phyloP scores from a whole-genome alignment of 225 moss, liverwort and hornwort species.

The Marchantia polymorpha region DNA sequence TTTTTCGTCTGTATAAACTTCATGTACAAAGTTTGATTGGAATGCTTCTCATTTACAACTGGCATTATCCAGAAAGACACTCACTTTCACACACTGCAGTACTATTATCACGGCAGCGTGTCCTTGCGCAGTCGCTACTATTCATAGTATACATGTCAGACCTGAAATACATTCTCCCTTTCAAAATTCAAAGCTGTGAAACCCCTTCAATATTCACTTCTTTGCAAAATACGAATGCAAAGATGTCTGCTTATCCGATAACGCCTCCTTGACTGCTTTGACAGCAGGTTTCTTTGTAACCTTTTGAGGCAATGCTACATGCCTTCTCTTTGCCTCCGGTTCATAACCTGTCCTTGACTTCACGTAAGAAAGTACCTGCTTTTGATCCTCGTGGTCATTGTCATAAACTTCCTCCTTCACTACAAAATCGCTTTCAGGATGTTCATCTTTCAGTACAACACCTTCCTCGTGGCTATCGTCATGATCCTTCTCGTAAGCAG shows the following conservation, averaged over 20 bases:
- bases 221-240: slow-evolving; percentile 68
- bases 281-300: slow-evolving; percentile 21
- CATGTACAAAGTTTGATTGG: too few relatives aligned
- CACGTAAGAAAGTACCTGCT: slow-evolving; percentile 9
- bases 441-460: background rate
- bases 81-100: too few relatives aligned
- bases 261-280: slow-evolving; percentile 25
- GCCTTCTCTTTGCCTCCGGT: slow-evolving; percentile 44
- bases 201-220: slow-evolving; percentile 24
- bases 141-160: too few relatives aligned
- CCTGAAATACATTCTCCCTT: too few relatives aligned
- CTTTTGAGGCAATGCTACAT: slow-evolving; percentile 28
- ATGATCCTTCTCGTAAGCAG: too few relatives aligned
- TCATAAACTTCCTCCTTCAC: background rate
- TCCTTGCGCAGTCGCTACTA: too few relatives aligned
- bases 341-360: slow-evolving; percentile 7
- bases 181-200: too few relatives aligned
- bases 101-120: too few relatives aligned
- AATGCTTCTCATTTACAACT: too few relatives aligned
- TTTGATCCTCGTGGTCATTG: background rate
- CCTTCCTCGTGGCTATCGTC: slow-evolving; percentile 3
- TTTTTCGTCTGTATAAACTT: too few relatives aligned
- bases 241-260: slow-evolving; percentile 71
- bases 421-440: background rate
- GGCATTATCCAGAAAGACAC: too few relatives aligned